Percentiles rank a stretch among this genome's conserved stretches.
Conservation (phyloP, 495 filamentous ascomycete species). For the Aspergillus leporis region DNA sequence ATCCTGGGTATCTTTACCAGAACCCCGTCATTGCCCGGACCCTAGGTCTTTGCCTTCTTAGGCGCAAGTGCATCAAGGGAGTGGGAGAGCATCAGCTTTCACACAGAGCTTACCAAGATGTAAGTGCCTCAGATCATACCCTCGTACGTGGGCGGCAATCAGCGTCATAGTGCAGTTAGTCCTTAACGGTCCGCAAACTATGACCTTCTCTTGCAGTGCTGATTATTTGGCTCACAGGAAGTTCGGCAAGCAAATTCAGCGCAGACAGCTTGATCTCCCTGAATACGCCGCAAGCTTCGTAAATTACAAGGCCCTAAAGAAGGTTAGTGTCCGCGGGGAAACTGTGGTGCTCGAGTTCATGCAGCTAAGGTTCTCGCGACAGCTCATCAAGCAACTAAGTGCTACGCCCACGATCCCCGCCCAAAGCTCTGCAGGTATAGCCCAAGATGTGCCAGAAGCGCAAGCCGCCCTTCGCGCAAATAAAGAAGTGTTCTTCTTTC, state of each 20-base stretch:
- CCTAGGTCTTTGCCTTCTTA: constrained; percentile 5
- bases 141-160: background rate
- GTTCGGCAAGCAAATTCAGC: constrained; percentile 99
- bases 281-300: constrained; percentile 99
- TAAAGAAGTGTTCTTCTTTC: constrained; percentile 98
- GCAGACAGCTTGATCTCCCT: constrained; percentile 95
- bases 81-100: constrained; percentile 23
- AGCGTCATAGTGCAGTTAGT: background rate
- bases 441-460: constrained; percentile 61
- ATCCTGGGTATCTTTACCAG: constrained; percentile 1
- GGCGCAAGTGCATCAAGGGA: constrained; percentile 21
- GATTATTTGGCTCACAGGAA: constrained; percentile 63
- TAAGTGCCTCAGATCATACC: constrained; percentile 19
- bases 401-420: constrained; percentile 80
- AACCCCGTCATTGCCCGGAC: background rate
- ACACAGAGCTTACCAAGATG: constrained; percentile 32
- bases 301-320: constrained; percentile 98
- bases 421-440: constrained; percentile 60
- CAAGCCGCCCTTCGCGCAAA: constrained; percentile 94
- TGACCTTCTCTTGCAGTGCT: constrained; percentile 5
- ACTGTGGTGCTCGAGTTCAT: background rate
- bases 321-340: constrained; percentile 55
- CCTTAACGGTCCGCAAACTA: background rate
- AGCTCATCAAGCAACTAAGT: constrained; percentile 98
- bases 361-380: constrained; percentile 20